These are phyloP conservation scores for Leucocoprinus leucothites DNA, from an alignment of 768 basidiomycete species.

Conservation along the genomic window DNA sequence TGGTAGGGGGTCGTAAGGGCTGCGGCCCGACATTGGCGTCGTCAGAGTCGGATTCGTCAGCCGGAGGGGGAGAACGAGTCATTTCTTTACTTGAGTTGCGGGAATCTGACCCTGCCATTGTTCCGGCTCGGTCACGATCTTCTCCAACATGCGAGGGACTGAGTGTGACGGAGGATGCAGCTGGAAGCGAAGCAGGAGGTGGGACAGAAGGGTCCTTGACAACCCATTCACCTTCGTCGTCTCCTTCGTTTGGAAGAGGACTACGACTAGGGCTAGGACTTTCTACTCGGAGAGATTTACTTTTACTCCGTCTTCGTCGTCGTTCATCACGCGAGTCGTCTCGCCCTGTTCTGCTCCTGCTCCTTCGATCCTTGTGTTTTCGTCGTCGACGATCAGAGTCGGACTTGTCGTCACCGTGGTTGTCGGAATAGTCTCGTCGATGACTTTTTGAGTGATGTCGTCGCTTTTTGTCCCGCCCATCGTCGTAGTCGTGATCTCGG, in stretches of 20 bases:
- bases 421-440: conserved; percentile 15
- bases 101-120: background rate
- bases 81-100: background rate
- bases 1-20: conserved; percentile 44
- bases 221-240: conserved; percentile 30
- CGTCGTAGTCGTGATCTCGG: conserved; percentile 38
- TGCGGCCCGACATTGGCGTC: conserved; percentile 77
- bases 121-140: background rate
- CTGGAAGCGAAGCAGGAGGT: conserved; percentile 13
- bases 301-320: background rate
- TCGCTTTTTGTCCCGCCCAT: conserved; percentile 33
- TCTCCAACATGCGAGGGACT: background rate
- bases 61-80: background rate
- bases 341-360: background rate
- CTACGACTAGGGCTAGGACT: conserved; percentile 30
- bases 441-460: conserved; percentile 18
- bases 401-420: conserved; percentile 23
- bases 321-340: conserved; percentile 1
- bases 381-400: conserved; percentile 30
- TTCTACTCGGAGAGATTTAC: conserved; percentile 5
- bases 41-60: conserved; percentile 34
- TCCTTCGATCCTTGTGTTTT: conserved; percentile 22
- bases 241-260: conserved; percentile 18
- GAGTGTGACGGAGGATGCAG: background rate
- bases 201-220: conserved; percentile 6